Conservation (phyloP, 345 rosid genomes). For the Mallotus nudiflorus region DNA sequence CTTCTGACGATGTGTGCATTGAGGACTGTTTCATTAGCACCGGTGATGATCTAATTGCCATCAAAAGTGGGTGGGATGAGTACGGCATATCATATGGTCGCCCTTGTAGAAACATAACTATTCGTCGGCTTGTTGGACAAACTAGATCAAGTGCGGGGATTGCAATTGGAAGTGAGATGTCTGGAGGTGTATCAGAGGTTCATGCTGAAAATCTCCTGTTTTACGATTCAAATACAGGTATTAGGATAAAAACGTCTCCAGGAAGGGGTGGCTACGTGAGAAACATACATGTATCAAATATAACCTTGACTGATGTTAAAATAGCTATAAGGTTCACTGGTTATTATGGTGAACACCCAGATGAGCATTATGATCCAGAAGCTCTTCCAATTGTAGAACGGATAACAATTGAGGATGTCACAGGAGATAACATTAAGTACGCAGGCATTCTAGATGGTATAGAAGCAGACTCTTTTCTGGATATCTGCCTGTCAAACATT, state of each 20-base stretch:
- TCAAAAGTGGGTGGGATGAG: slow-evolving; percentile 99
- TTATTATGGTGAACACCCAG: slow-evolving; percentile 86
- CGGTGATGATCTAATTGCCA: slow-evolving; percentile 85
- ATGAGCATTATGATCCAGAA: slow-evolving; percentile 58
- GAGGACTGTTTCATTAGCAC: slow-evolving; percentile 89
- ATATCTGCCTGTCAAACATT: slow-evolving; percentile 77
- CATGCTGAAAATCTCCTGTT: slow-evolving; percentile 58
- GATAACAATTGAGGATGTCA: slow-evolving; percentile 67
- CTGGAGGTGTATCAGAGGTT: slow-evolving; percentile 91
- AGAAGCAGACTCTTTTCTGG: slow-evolving; percentile 61
- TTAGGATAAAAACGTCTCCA: slow-evolving; percentile 80
- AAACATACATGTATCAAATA: slow-evolving; percentile 62
- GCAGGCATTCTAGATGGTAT: slow-evolving; percentile 91
- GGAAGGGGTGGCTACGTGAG: slow-evolving; percentile 95
- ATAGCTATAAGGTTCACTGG: slow-evolving; percentile 71
- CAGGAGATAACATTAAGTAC: slow-evolving; percentile 56
- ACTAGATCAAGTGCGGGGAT: slow-evolving; percentile 73
- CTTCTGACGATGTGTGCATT: slow-evolving; percentile 83
- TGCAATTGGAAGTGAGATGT: slow-evolving; percentile 96
- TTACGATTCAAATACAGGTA: slow-evolving; percentile 61
- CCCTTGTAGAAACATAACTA: slow-evolving; percentile 76
- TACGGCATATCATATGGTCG: slow-evolving; percentile 77
- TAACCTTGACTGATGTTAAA: slow-evolving; percentile 57
- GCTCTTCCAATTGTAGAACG: slow-evolving; percentile 73
- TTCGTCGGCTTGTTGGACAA: slow-evolving; percentile 66